Evolutionary conservation across 2,329 filamentous ascomycete genomes (phyloP).

Genomic region (Sporothrix sp.): DNA sequence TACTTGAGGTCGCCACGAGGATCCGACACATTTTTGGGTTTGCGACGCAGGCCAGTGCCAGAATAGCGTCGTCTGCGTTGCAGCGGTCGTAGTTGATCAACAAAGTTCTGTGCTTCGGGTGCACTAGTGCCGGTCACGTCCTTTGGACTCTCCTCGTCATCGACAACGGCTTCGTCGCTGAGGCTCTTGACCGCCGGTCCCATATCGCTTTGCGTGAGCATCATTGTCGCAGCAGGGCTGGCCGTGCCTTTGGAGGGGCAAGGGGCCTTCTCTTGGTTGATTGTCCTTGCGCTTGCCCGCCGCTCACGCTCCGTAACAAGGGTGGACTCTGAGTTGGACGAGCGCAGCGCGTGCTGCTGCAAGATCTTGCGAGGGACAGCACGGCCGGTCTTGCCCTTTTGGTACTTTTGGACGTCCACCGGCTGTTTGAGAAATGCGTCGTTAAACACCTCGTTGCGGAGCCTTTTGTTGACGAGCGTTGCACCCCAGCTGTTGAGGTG

Average conservation of each 20-base stretch:
- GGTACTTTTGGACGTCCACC: constrained; percentile 69
- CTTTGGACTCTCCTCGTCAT: constrained; percentile 33
- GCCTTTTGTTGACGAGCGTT: constrained; percentile 76
- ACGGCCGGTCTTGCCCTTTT: constrained; percentile 54
- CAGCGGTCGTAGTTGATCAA: constrained; percentile 30
- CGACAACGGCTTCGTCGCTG: background rate
- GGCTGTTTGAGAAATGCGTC: constrained; percentile 83
- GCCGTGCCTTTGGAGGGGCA: background rate
- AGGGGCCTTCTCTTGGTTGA: background rate
- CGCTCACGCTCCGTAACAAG: constrained; percentile 19
- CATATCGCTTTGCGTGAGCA: constrained; percentile 14
- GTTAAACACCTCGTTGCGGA: constrained; percentile 85
- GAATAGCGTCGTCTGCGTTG: constrained; percentile 65
- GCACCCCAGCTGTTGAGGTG: constrained; percentile 72
- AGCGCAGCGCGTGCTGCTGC: constrained; percentile 35
- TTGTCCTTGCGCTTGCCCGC: background rate
- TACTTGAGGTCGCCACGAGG: constrained; percentile 75
- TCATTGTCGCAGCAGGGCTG: background rate
- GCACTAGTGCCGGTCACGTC: constrained; percentile 56
- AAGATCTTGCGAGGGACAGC: constrained; percentile 46
- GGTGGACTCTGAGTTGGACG: constrained; percentile 36
- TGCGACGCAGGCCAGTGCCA: constrained; percentile 68
- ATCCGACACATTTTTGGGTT: constrained; percentile 61
- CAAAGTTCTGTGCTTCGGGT: constrained; percentile 49
- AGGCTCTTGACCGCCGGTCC: background rate